A percentile compares a stretch with the other conserved stretches of the same genome.
These are phyloP conservation scores for Candida frijolesensis DNA, from an alignment of 1,139 yeast species.

Conservation along the genomic window DNA sequence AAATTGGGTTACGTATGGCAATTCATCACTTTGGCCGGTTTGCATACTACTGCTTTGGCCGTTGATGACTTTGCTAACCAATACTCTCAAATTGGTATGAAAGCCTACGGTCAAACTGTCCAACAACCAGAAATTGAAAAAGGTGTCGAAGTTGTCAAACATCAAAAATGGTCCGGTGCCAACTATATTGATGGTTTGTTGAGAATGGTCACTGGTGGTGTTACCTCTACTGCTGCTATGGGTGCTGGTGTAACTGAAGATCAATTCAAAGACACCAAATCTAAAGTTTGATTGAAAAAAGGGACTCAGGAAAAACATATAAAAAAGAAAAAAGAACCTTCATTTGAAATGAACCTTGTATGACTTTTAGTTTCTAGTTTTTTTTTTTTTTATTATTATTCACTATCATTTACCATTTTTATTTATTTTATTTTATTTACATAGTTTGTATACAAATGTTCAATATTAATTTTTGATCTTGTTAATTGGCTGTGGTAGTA, in stretches of 20 bases:
- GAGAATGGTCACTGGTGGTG: slow-evolving; percentile 93
- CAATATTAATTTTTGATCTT: background rate
- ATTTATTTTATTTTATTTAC: background rate
- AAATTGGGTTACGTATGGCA: slow-evolving; percentile 97
- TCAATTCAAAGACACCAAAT: slow-evolving; percentile 63
- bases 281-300: background rate
- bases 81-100: slow-evolving; percentile 86
- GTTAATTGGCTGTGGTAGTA: no score
- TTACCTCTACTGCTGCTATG: slow-evolving; percentile 96
- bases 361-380: slow-evolving; percentile 1
- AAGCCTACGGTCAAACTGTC: slow-evolving; percentile 86
- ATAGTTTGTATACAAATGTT: background rate
- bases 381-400: background rate
- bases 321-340: background rate
- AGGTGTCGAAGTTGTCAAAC: slow-evolving; percentile 95
- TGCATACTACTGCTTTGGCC: slow-evolving; percentile 94
- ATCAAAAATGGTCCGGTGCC: slow-evolving; percentile 99
- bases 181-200: slow-evolving; percentile 91
- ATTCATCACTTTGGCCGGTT: slow-evolving; percentile 95
- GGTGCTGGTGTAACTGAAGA: slow-evolving; percentile 98
- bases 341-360: slow-evolving; percentile 4
- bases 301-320: background rate
- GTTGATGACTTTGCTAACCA: slow-evolving; percentile 82
- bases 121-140: slow-evolving; percentile 88
- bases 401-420: background rate